Conservation (phyloP, 805 yeast genomes). For the Priceomyces medius region DNA sequence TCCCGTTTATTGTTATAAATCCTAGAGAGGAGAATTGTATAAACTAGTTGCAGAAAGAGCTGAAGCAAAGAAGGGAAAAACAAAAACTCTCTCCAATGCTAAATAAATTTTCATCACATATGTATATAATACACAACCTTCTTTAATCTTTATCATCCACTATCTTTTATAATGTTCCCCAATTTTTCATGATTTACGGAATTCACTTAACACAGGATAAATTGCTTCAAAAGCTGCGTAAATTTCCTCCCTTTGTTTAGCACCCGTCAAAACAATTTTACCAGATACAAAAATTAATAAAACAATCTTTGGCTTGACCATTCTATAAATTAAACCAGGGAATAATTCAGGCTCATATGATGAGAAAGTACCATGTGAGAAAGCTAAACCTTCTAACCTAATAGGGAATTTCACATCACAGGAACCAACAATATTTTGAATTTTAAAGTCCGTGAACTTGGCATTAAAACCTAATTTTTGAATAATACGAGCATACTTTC, state of each 20-base stretch:
- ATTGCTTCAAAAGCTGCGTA: constrained; percentile 98
- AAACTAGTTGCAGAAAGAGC: constrained; percentile 1
- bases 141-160: constrained; percentile 1
- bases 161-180: constrained; percentile 1
- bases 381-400: constrained; percentile 94
- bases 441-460: constrained; percentile 95
- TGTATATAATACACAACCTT: constrained; percentile 9
- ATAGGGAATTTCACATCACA: constrained; percentile 99
- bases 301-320: constrained; percentile 98
- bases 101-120: not conserved
- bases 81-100: constrained; percentile 1
- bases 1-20: constrained; percentile 2
- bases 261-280: constrained; percentile 96
- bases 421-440: constrained; percentile 96
- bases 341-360: constrained; percentile 97
- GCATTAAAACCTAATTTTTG: constrained; percentile 98
- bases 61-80: constrained; percentile 5
- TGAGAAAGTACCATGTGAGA: constrained; percentile 97
- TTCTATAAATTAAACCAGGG: constrained; percentile 97
- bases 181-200: constrained; percentile 68
- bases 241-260: constrained; percentile 97
- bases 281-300: constrained; percentile 94
- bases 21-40: not conserved
- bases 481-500: constrained; percentile 96
- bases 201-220: constrained; percentile 97